These are phyloP conservation scores for Boletellus sp. DNA, from an alignment of 1,284 basidiomycete genomes.

Conservation along the genomic window DNA sequence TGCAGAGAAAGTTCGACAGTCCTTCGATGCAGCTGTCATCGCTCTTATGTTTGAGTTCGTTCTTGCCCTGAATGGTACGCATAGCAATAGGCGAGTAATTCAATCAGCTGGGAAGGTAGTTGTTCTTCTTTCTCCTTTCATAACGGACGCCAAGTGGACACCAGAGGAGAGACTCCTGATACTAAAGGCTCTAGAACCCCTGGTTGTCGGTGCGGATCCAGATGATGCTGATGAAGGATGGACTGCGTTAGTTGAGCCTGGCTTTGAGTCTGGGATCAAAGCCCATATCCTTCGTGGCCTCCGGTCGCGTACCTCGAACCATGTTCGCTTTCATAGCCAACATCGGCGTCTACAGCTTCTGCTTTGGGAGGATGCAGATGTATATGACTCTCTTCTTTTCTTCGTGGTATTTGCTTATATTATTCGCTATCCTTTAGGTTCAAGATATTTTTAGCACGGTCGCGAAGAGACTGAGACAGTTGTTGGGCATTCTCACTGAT, in stretches of 20 bases:
- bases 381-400: constrained; percentile 32
- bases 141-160: constrained; percentile 53
- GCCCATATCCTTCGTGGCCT: constrained; percentile 44
- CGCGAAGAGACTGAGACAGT: constrained; percentile 36
- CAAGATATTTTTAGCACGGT: constrained; percentile 49
- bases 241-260: constrained; percentile 61
- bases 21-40: constrained; percentile 65
- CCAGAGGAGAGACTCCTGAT: constrained; percentile 58
- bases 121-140: constrained; percentile 38
- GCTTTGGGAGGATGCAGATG: constrained; percentile 64
- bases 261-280: constrained; percentile 63
- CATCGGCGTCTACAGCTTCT: constrained; percentile 42
- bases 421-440: constrained; percentile 42
- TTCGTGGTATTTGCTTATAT: neutral
- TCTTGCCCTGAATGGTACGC: constrained; percentile 60
- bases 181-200: constrained; percentile 60
- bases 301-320: constrained; percentile 17
- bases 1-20: constrained; percentile 59
- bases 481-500: constrained; percentile 33
- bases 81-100: constrained; percentile 54
- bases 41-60: constrained; percentile 67
- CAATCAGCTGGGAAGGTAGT: constrained; percentile 60
- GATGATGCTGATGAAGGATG: constrained; percentile 37
- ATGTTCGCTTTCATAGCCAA: constrained; percentile 11
- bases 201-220: constrained; percentile 39